phyloP scores from a whole-genome alignment of 768 basidiomycete genomes.

The Ramaria rubella region DNA sequence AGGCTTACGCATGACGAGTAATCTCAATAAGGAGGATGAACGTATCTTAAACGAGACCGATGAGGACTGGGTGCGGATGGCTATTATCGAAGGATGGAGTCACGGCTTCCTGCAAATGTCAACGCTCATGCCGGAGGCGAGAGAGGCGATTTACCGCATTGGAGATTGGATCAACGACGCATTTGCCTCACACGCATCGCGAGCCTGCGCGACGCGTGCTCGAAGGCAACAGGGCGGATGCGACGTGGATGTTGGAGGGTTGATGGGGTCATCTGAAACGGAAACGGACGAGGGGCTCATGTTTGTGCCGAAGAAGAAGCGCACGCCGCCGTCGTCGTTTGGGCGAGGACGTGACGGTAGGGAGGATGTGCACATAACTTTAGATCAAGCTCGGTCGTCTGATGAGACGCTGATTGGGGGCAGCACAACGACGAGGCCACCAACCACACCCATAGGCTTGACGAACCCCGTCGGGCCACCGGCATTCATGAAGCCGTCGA shows the following conservation, averaged over 20 bases:
- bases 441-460: slow-evolving; percentile 6
- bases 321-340: slow-evolving; percentile 15
- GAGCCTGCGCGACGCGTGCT: slow-evolving; percentile 17
- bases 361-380: too few relatives aligned
- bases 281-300: slow-evolving; percentile 72
- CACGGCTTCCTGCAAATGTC: slow-evolving; percentile 98
- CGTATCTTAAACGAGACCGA: slow-evolving; percentile 55
- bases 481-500: neutral
- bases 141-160: slow-evolving; percentile 69
- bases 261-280: slow-evolving; percentile 29
- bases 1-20: slow-evolving; percentile 52
- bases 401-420: slow-evolving; percentile 15
- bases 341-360: neutral
- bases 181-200: slow-evolving; percentile 39
- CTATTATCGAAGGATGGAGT: slow-evolving; percentile 93
- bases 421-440: slow-evolving; percentile 21
- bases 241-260: slow-evolving; percentile 37
- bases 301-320: slow-evolving; percentile 55
- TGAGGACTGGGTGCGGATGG: slow-evolving; percentile 91
- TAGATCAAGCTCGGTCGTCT: slow-evolving; percentile 18
- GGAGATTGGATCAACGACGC: slow-evolving; percentile 88
- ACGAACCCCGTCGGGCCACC: neutral
- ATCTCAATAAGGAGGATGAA: slow-evolving; percentile 24
- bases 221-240: slow-evolving; percentile 16
- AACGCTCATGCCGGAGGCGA: slow-evolving; percentile 74